Evolutionary conservation across 495 filamentous ascomycete species (phyloP).

Genomic region (Aspergillus panamensis): DNA sequence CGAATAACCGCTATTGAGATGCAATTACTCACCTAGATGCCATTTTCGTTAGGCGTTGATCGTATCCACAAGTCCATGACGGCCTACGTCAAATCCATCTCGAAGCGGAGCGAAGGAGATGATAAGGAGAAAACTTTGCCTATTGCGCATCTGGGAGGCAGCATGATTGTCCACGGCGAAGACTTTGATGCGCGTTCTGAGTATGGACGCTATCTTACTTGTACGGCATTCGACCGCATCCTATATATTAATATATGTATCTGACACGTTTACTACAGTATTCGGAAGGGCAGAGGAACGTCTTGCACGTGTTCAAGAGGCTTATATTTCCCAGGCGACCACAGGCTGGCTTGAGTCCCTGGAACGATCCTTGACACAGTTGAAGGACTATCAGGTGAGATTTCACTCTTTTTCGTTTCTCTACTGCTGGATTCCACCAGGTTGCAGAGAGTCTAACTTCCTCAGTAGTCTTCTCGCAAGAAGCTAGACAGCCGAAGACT

Average conservation of each 20-base stretch:
- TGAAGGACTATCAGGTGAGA: constrained; percentile 94
- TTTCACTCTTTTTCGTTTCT: too few relatives aligned
- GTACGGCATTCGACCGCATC: constrained; percentile 44
- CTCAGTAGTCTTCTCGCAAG: constrained; percentile 71
- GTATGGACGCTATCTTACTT: constrained; percentile 82
- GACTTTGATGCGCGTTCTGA: constrained; percentile 91
- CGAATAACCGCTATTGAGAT: not conserved
- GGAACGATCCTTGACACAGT: constrained; percentile 84
- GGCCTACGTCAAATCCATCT: constrained; percentile 84
- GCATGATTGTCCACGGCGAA: constrained; percentile 89
- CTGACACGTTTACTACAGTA: constrained; percentile 39
- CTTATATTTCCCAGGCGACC: constrained; percentile 75
- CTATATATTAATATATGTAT: not conserved
- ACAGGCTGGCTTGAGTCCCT: constrained; percentile 87
- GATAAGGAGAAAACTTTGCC: constrained; percentile 84
- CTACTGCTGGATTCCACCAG: not conserved
- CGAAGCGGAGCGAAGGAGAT: constrained; percentile 77
- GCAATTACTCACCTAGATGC: constrained; percentile 14
- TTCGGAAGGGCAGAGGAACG: constrained; percentile 86
- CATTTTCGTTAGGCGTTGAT: constrained; percentile 66
- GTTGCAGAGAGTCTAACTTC: constrained; percentile 11
- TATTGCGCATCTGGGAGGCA: constrained; percentile 74
- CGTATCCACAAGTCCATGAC: constrained; percentile 88
- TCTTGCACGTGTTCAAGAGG: constrained; percentile 81
- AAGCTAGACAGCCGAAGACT: constrained; percentile 90